Evolutionary conservation across 139 green algal species (phyloP), one percentile per base, ranked within the genome.

Genomic region (Yamagishiella unicocca): DNA sequence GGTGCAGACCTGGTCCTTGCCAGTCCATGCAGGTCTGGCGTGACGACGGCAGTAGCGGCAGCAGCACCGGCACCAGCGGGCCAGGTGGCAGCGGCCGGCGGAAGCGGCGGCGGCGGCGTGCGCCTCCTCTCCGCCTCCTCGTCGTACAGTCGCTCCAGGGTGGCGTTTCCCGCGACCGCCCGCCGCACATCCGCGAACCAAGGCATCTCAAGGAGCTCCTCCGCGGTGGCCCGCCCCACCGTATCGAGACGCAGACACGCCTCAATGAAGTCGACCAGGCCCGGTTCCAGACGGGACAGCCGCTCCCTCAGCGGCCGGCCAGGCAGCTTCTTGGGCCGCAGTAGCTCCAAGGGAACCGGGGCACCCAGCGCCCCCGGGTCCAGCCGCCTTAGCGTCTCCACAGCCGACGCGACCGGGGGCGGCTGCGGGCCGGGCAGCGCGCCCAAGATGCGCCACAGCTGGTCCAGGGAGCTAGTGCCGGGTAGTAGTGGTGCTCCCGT

Each of bases 401-500:
- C 82, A 35, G 79, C 81, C 4, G 64, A 64, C 42, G 66, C 67
- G 38, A 95, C 86, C 38, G 50, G 6, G 5, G 68, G 33, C 2
- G 90, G 90, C 35, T 95, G 89, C n/a, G 67, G 68, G 0, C 92
- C 91, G 35, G 79, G 79, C 61, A 96, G 61, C 38, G 87, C 88
- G 35, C 90, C 88, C 43, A 95, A 84, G 25, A 96, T 93, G 53
- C 91, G 90, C 89, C 93, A 96, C 70, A 98, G 90, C 93, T 96
- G 93, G 75, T 96, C 94, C 12, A 97, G 90, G 21, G 66, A 86
- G 64, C 74, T 94, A 62, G 90, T 90, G 4, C 96, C 96, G 0
- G 95, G 93, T 76, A 98, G 97, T 17, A 98, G 88, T 5, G 95
- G 91, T 27, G 89, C 54, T 0, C 96, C 96, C 6, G 89, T 89